These are phyloP conservation scores for Fusarium nisikadoi DNA, from an alignment of 2,329 filamentous ascomycete species.

Conservation along the genomic window DNA sequence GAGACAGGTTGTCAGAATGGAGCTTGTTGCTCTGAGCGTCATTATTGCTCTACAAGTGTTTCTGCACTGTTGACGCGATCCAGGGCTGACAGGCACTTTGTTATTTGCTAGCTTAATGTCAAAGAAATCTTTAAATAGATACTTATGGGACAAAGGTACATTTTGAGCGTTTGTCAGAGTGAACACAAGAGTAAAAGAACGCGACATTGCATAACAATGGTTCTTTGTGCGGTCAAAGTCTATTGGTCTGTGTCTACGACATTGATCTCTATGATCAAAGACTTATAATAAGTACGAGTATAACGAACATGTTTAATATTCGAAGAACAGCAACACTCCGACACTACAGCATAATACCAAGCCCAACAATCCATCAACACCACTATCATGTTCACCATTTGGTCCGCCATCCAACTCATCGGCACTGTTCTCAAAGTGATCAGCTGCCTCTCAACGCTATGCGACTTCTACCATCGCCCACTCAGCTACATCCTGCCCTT, in stretches of 20 bases:
- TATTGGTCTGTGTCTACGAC: fast-evolving
- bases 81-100: fast-evolving
- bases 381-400: not conserved
- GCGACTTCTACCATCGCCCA: not conserved
- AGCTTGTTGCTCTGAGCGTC: too few relatives aligned
- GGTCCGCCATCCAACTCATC: fast-evolving
- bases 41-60: too few relatives aligned
- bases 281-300: fast-evolving
- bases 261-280: fast-evolving
- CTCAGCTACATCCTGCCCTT: not conserved
- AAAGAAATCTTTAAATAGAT: not conserved
- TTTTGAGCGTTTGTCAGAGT: fast-evolving
- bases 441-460: fast-evolving
- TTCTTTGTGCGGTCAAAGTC: fast-evolving
- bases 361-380: fast-evolving
- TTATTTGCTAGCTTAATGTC: fast-evolving
- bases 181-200: not conserved
- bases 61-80: too few relatives aligned
- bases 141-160: fast-evolving
- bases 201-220: fast-evolving
- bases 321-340: fast-evolving
- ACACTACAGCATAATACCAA: fast-evolving
- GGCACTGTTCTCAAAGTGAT: not conserved
- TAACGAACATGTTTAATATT: fast-evolving
- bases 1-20: too few relatives aligned